Evolutionary conservation across 2,329 filamentous ascomycete genomes (phyloP), one percentile per base, ranked within the genome.

Genomic region (Tolypocladium album): DNA sequence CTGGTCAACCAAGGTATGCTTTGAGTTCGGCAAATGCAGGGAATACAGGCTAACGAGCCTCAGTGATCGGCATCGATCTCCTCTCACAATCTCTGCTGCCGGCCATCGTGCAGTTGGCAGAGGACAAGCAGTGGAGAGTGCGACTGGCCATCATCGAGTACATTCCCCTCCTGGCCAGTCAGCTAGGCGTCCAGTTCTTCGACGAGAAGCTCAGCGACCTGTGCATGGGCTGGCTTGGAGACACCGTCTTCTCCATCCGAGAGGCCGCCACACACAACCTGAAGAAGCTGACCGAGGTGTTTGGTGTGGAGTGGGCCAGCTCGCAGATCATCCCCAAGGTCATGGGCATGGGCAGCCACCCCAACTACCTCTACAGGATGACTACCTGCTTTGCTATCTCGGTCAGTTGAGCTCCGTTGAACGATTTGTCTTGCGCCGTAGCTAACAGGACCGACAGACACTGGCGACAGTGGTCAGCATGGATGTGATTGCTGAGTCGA

Each of bases 351-450:
- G 94, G 94, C 62, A 90, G 91, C 71, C 94, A 99, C 74, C 91
- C 93, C 63, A 99, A 99, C 79, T 99, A 99, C 74, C 88, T 99
- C 58, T 99, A 99, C 83, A 86, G 94, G 73, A 99, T 99, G 94
- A 99, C 94, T 12, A 99, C 94, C n/a, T 97, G 93, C 79, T 99
- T 99, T 74, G 94, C 94, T 63, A 95, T 99, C 66, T 93, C 92
- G 68, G 94, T 99, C 83, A 81, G 90, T 83, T 59, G 34, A 12
- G 2, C 6, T 20, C 20, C 4, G 22, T 27, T 11, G 11, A 8
- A 13, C 22, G n/a, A 43, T 36, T 56, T 52, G n/a, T 38, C 45
- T 27, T 27, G 40, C 1, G 20, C 20, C 40, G 27, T 17, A 20
- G 50, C 55, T 64, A 43, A 64, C 42, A 13, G 9, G 22, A 17